phyloP scores from a whole-genome alignment of 352 stramenopile genomes.

The Globisporangium polare region DNA sequence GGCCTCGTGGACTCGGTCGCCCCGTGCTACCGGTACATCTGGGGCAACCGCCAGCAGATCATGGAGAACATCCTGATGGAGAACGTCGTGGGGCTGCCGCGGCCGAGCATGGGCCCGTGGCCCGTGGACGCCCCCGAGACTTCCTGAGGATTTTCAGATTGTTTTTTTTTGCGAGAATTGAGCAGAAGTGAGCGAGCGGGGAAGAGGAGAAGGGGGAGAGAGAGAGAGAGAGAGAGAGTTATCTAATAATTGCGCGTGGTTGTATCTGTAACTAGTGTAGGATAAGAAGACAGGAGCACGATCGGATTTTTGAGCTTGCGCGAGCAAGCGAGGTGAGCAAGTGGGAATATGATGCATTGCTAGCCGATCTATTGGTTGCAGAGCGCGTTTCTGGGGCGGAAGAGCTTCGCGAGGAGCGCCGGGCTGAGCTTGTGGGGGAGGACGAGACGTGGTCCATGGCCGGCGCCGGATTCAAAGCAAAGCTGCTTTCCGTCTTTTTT shows the following conservation, averaged over 20 bases:
- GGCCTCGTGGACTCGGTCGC: slow-evolving; percentile 38
- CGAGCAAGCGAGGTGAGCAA: too few relatives aligned
- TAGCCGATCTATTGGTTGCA: too few relatives aligned
- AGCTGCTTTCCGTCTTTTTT: too few relatives aligned
- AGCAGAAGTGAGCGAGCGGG: neutral
- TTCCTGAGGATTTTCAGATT: neutral
- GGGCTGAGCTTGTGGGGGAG: too few relatives aligned
- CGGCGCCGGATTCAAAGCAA: too few relatives aligned
- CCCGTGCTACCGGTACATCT: slow-evolving; percentile 39
- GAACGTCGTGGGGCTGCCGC: slow-evolving; percentile 23
- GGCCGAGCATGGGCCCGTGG: neutral
- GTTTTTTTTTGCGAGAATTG: neutral
- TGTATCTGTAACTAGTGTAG: slow-evolving; percentile 7
- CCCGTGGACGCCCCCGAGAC: neutral
- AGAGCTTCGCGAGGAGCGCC: too few relatives aligned
- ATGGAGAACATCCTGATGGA: slow-evolving; percentile 58
- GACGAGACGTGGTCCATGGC: too few relatives aligned
- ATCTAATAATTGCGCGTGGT: slow-evolving; percentile 3
- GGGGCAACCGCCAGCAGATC: slow-evolving; percentile 39
- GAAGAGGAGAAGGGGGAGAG: neutral
- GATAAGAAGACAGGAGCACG: neutral
- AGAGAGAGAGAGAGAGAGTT: neutral
- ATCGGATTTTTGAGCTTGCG: neutral
- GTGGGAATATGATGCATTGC: too few relatives aligned
- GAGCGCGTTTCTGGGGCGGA: too few relatives aligned